phyloP scores from a whole-genome alignment of 148 eudicot species.

The Arctostaphylos glauca region DNA sequence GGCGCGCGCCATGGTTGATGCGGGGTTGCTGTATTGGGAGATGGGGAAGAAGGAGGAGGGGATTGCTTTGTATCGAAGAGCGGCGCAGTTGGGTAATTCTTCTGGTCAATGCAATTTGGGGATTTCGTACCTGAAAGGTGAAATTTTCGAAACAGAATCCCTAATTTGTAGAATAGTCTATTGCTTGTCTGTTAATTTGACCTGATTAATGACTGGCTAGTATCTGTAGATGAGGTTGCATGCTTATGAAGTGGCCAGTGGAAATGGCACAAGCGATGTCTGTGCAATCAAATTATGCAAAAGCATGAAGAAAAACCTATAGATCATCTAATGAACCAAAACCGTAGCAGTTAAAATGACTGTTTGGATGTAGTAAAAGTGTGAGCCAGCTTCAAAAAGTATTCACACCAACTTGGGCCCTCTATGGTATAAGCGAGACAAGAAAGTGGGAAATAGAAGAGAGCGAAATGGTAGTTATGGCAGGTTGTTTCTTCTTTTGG shows the following conservation, averaged over 20 bases:
- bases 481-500: no score
- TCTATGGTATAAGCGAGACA: no score
- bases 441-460: no score
- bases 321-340: neutral
- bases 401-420: no score
- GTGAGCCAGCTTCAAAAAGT: no score
- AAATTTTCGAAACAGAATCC: neutral
- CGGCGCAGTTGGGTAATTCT: constrained; percentile 75
- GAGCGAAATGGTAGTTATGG: no score
- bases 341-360: no score
- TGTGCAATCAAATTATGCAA: neutral
- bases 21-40: constrained; percentile 88
- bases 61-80: constrained; percentile 48
- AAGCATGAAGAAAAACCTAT: neutral
- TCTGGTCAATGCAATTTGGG: constrained; percentile 89
- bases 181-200: neutral
- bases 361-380: no score
- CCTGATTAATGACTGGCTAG: neutral
- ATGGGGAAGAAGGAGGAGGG: constrained; percentile 67
- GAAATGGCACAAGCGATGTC: neutral
- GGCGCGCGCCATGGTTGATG: constrained; percentile 90
- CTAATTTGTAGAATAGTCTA: neutral
- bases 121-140: constrained; percentile 79
- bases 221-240: neutral
- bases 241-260: neutral